Evolutionary conservation across 1,284 basidiomycete species (phyloP).

Genomic region (Leccinum variabile): DNA sequence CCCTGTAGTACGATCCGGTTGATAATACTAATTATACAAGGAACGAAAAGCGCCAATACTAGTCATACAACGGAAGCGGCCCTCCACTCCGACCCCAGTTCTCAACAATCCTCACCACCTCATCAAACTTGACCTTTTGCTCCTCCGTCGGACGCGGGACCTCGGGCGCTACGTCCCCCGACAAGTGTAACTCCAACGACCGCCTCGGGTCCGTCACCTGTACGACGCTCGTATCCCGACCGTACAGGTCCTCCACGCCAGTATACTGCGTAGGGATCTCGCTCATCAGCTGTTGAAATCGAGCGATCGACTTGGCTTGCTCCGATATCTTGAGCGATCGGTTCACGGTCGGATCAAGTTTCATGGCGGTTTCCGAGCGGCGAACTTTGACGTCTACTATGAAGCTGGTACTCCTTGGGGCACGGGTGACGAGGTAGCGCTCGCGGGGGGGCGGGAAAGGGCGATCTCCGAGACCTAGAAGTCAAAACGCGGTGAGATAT

Average conservation of each 20-base stretch:
- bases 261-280: slow-evolving; percentile 55
- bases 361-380: slow-evolving; percentile 41
- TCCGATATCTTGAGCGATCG: slow-evolving; percentile 36
- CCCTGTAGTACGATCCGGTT: not conserved
- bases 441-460: slow-evolving; percentile 64
- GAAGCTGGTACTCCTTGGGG: slow-evolving; percentile 41
- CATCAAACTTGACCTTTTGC: slow-evolving; percentile 59
- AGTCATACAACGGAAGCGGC: slow-evolving; percentile 1
- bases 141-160: slow-evolving; percentile 52
- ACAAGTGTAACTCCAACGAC: slow-evolving; percentile 24
- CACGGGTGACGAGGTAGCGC: slow-evolving; percentile 50
- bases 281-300: slow-evolving; percentile 56
- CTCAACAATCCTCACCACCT: slow-evolving; percentile 65
- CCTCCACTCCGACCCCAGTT: slow-evolving; percentile 38
- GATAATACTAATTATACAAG: not conserved
- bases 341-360: slow-evolving; percentile 40
- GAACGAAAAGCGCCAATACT: not conserved
- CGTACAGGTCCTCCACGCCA: slow-evolving; percentile 67
- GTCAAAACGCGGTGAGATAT: not conserved
- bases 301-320: slow-evolving; percentile 47
- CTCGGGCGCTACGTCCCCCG: slow-evolving; percentile 57
- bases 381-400: slow-evolving; percentile 50
- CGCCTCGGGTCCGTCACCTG: not conserved
- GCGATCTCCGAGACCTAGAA: slow-evolving; percentile 49
- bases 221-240: slow-evolving; percentile 60